Evolutionary conservation across 306 rosid species (phyloP), one percentile per base, ranked within the genome.

Genomic region (Canavalia ensiformis): DNA sequence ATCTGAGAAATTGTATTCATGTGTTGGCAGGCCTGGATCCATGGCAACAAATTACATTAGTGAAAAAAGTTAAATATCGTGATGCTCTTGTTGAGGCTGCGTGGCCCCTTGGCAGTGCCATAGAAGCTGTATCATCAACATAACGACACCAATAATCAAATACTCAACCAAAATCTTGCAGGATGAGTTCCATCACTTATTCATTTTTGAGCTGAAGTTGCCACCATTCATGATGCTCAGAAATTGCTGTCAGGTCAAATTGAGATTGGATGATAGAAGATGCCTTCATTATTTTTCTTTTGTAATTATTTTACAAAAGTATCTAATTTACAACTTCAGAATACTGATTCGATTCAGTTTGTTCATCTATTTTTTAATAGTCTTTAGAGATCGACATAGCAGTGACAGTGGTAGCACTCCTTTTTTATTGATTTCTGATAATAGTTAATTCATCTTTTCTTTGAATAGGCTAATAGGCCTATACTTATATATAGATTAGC

Each of bases 81-180:
- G 88, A 90, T 25, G 78, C 92, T 83, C 84, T 90, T 78, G 97
- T 94, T 75, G 98, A 94, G 87, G 98, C 98, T 45, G 98, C 98
- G 60, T 92, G 99, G 99, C 99, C 99, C 49, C 87, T 95, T 28
- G 99, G 99, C 86, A 95, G 97, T 10, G 99, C 99, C 65, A 95
- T 95, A 46, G 99, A 95, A 87, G 97, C 99, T 28, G 92, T 95
- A 39, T 95, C 97, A 41, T 79, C 96, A n/a, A 0, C 86, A 68
- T 89, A 90, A 46, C 89, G 82, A 58, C 82, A 81, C 87, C 90
- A 79, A 51, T 75, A 86, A 4, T 79, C 86, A 58, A 60, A 71
- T 50, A 42, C 46, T 72, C 79, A 50, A 37, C 34, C 3, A 28
- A 70, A 77, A 65, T 81, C 65, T 64, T 55, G 39, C 10, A 42